Evolutionary conservation across 805 yeast genomes (phyloP), one percentile per base, ranked within the genome.

Genomic region (Kuraishia ogatae): DNA sequence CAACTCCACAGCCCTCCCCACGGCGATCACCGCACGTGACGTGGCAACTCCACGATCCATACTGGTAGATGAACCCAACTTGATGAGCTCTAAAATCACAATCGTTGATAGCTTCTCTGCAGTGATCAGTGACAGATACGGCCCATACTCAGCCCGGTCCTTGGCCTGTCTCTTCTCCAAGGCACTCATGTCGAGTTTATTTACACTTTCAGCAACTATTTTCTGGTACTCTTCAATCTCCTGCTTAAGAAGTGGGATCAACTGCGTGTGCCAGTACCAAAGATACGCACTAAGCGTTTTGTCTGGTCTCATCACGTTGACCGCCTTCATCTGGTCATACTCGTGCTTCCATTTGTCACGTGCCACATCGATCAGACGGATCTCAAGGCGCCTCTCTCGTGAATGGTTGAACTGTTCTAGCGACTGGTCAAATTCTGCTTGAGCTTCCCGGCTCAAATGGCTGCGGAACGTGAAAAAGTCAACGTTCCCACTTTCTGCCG

Each of bases 281-380:
- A 94, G 71, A 60, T 84, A 83, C 1, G 83, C 84, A 56, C 90
- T 91, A 47, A 92, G 17, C 43, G 43, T 72, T 13, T 82, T 78
- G 56, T 82, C 80, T 50, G 82, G 79, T 46, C 83, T 68, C 20
- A 80, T 64, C 28, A 68, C 55, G 13, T 77, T 82, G 22, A 89
- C 89, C 60, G 85, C 76, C 56, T 75, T 74, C 64, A 83, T 76
- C 54, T 80, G 83, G 62, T 89, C 96, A 61, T 81, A 86, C 59
- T 85, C 92, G 61, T 84, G 85, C 66, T 82, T 85, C 99, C 99
- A 93, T 67, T 88, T 86, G 63, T 85, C 89, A 59, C 81, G 82
- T 0, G 98, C 96, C 1, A 93, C 92, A 59, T 87, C 92, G 1
- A 88, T 75, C 2, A 96, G 93, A 56, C 87, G 79, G 20, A 82